phyloP scores from a whole-genome alignment of 768 basidiomycete species.

The Clavulina sp. region DNA sequence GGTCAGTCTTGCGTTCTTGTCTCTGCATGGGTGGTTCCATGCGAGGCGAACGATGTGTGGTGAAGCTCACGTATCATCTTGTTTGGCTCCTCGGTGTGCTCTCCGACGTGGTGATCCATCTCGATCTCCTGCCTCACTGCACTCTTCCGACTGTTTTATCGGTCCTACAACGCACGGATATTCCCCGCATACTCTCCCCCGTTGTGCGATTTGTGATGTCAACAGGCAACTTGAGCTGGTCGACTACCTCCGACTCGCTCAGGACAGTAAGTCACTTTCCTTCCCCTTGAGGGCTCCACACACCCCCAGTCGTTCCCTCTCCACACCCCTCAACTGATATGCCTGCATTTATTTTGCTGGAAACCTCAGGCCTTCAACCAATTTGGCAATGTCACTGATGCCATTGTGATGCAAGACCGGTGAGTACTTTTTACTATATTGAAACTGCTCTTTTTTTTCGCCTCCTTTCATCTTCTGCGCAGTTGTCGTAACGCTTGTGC shows the following conservation, averaged over 20 bases:
- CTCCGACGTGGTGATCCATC: too few species aligned
- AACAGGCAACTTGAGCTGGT: conserved; percentile 1
- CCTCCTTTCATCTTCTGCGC: not conserved
- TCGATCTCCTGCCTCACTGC: not conserved
- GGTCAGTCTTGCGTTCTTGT: too few species aligned
- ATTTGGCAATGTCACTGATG: not conserved
- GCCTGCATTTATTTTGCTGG: not conserved
- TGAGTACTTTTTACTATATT: not conserved
- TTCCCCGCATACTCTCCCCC: not conserved
- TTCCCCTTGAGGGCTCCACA: not conserved
- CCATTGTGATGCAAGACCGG: not conserved
- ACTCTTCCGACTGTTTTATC: not conserved
- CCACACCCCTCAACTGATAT: not conserved
- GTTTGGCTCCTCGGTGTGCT: too few species aligned
- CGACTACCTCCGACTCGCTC: not conserved
- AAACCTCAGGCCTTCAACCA: not conserved
- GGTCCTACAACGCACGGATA: not conserved
- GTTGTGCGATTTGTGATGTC: not conserved
- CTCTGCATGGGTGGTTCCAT: too few species aligned
- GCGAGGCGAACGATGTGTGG: too few species aligned
- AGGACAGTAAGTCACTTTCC: not conserved
- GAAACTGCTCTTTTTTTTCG: not conserved
- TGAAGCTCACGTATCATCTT: too few species aligned
- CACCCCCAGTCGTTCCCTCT: not conserved
- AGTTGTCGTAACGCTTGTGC: not conserved